These are phyloP conservation scores for Xylaria telfairii DNA, from an alignment of 495 filamentous ascomycete genomes.

Conservation along the genomic window DNA sequence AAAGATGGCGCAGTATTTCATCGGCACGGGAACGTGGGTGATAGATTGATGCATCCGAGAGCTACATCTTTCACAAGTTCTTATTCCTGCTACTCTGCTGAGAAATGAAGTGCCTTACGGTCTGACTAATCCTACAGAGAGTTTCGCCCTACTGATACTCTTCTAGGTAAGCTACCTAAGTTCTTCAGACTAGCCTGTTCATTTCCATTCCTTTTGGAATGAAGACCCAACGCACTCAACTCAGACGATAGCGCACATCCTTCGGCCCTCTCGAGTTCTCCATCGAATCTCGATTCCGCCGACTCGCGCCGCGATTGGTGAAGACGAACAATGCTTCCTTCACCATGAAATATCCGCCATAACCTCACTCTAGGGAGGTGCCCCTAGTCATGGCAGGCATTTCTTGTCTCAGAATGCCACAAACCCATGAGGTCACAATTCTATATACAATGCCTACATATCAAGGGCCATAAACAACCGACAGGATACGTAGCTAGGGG, in stretches of 20 bases:
- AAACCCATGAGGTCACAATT: constrained; percentile 7
- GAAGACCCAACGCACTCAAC: background rate
- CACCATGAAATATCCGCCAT: background rate
- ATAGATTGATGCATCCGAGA: constrained; percentile 19
- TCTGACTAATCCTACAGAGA: constrained; percentile 11
- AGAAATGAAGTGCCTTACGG: constrained; percentile 11
- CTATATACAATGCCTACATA: constrained; percentile 23
- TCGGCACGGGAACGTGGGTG: constrained; percentile 15
- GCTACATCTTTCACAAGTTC: constrained; percentile 13
- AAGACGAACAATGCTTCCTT: background rate
- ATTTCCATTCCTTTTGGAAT: background rate
- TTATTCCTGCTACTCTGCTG: background rate
- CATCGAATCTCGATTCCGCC: background rate
- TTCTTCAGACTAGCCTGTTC: background rate
- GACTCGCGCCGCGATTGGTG: background rate
- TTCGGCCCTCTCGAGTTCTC: background rate
- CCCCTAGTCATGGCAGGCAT: background rate
- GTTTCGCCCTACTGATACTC: constrained; percentile 16
- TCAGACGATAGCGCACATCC: background rate
- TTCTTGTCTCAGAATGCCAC: constrained; percentile 3
- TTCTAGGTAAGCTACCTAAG: constrained; percentile 22
- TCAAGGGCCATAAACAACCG: background rate
- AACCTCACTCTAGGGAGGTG: background rate
- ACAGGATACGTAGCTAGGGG: background rate
- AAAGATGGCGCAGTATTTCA: constrained; percentile 14